Percentiles rank a stretch among this genome's conserved stretches.
Conservation (phyloP, 345 rosid species). For the Pseudoturritis turrita region DNA sequence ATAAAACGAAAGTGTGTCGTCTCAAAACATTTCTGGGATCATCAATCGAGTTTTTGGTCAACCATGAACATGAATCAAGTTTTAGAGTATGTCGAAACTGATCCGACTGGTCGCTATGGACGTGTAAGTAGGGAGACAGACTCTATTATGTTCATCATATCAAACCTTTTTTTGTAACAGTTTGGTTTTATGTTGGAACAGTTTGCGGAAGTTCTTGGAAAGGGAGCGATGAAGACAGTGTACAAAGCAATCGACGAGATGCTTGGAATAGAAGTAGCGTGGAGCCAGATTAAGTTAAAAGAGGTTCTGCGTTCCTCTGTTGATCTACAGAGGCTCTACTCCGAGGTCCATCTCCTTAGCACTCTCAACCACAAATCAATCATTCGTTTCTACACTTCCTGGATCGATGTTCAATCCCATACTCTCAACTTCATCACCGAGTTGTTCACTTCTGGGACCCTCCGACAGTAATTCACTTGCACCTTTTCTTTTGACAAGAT, state of each 20-base stretch:
- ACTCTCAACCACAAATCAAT: conserved; percentile 63
- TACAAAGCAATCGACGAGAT: conserved; percentile 74
- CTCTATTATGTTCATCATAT: not conserved
- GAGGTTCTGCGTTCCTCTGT: conserved; percentile 59
- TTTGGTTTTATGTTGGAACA: conserved; percentile 29
- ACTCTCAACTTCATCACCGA: conserved; percentile 84
- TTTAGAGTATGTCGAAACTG: conserved; percentile 62
- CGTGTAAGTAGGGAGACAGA: conserved; percentile 58
- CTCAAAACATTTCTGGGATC: conserved; percentile 16
- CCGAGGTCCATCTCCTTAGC: conserved; percentile 86
- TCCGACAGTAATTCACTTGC: conserved; percentile 47
- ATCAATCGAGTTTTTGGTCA: conserved; percentile 28
- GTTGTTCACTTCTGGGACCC: conserved; percentile 79
- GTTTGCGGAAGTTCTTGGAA: conserved; percentile 68
- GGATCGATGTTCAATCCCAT: conserved; percentile 54
- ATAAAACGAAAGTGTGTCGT: not conserved
- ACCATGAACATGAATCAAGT: conserved; percentile 25
- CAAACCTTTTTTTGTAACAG: conserved; percentile 6
- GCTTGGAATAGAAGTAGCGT: conserved; percentile 78
- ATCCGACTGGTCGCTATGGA: conserved; percentile 87
- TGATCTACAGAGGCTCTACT: conserved; percentile 69
- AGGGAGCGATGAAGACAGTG: conserved; percentile 85
- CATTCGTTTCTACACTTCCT: conserved; percentile 66
- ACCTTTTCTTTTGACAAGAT: not conserved
- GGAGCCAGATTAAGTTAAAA: conserved; percentile 68